Percentiles rank a stretch among this genome's conserved stretches.
These are phyloP conservation scores for Setaria viridis DNA, from an alignment of 202 grass and related monocot species.

Conservation along the genomic window DNA sequence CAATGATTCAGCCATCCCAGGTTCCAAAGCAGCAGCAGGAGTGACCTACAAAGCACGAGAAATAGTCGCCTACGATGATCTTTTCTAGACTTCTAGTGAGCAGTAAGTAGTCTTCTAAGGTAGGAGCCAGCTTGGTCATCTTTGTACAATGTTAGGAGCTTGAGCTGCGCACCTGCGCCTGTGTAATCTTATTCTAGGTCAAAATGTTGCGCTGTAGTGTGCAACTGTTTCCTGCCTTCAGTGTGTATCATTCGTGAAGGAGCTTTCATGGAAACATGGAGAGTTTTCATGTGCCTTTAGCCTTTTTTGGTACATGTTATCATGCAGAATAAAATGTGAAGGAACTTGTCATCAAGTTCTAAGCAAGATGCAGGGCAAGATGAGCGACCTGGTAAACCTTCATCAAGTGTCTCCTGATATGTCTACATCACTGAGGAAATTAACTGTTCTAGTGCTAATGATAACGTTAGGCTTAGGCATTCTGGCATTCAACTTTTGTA, in stretches of 20 bases:
- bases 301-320: neutral
- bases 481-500: neutral
- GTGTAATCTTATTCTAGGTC: slow-evolving; percentile 18
- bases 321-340: neutral
- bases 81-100: slow-evolving; percentile 71
- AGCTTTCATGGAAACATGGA: slow-evolving; percentile 4
- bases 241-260: neutral
- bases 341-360: neutral
- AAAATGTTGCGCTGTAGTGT: neutral
- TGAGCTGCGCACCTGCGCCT: neutral
- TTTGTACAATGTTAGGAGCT: slow-evolving; percentile 43
- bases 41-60: slow-evolving; percentile 54
- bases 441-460: neutral
- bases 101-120: slow-evolving; percentile 35
- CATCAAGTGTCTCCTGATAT: neutral
- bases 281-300: neutral
- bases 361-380: neutral
- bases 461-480: neutral
- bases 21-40: slow-evolving; percentile 44
- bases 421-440: neutral
- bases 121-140: slow-evolving; percentile 12
- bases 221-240: slow-evolving; percentile 23
- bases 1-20: slow-evolving; percentile 29
- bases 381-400: neutral
- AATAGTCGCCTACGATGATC: slow-evolving; percentile 87